Conservation (phyloP, 768 basidiomycete species). For the Russula olivacea region DNA sequence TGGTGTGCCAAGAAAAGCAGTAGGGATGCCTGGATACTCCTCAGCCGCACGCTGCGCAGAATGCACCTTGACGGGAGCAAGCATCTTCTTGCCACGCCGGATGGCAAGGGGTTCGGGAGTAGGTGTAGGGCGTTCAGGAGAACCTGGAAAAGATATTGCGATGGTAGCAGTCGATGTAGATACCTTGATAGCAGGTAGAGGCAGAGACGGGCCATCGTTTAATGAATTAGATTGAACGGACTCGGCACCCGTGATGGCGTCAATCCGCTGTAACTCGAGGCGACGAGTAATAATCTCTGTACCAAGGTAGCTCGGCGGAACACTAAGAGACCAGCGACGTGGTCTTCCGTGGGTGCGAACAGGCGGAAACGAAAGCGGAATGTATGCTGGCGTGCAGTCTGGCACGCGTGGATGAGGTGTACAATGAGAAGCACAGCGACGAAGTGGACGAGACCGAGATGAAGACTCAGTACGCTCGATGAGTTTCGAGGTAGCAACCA, state of each 20-base stretch:
- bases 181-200: conserved; percentile 33
- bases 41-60: conserved; percentile 24
- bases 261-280: conserved; percentile 17
- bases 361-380: not conserved
- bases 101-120: conserved; percentile 33
- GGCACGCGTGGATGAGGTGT: not conserved
- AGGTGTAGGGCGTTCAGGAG: conserved; percentile 8
- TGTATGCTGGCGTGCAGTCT: conserved; percentile 1
- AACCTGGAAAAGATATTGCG: conserved; percentile 30
- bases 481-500: conserved; percentile 1
- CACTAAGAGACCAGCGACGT: conserved; percentile 24
- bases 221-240: conserved; percentile 1
- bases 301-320: conserved; percentile 22
- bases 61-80: conserved; percentile 30
- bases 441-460: conserved; percentile 13
- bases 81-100: conserved; percentile 37
- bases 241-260: conserved; percentile 2
- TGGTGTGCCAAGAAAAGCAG: conserved; percentile 39
- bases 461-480: not conserved
- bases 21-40: conserved; percentile 40
- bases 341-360: conserved; percentile 5
- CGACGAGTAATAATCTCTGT: conserved; percentile 17
- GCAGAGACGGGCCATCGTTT: conserved; percentile 6
- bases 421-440: conserved; percentile 17
- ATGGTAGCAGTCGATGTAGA: conserved; percentile 32